Percentiles rank a stretch among this genome's conserved stretches.
Conservation (phyloP, 2,329 filamentous ascomycete genomes). For the Xylaria hypoxylon region DNA sequence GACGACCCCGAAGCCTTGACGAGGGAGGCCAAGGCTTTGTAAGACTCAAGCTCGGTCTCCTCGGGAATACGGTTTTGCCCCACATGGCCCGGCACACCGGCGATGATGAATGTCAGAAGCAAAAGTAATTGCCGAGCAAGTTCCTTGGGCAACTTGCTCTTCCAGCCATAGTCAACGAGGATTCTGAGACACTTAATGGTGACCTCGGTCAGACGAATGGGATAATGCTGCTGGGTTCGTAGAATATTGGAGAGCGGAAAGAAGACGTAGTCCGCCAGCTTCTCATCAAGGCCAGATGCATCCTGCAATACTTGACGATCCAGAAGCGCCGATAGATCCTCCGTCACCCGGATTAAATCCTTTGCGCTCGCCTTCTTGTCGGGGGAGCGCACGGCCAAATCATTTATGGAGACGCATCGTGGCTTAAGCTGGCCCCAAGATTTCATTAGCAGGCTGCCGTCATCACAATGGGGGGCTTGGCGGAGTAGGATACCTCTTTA, state of each 20-base stretch:
- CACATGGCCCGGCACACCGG: conserved; percentile 72
- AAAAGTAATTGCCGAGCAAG: conserved; percentile 88
- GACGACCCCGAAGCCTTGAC: conserved; percentile 69
- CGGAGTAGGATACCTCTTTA: conserved; percentile 45
- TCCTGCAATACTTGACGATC: conserved; percentile 58
- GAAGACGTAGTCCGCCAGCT: conserved; percentile 93
- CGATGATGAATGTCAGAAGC: conserved; percentile 83
- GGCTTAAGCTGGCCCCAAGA: conserved; percentile 66
- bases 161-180: conserved; percentile 84
- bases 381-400: conserved; percentile 63
- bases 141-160: conserved; percentile 73
- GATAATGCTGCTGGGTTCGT: conserved; percentile 77
- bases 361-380: conserved; percentile 57
- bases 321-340: conserved; percentile 61
- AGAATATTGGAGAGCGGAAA: conserved; percentile 92
- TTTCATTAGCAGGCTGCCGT: conserved; percentile 32
- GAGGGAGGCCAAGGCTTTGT: conserved; percentile 75
- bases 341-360: conserved; percentile 60
- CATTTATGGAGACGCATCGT: conserved; percentile 69
- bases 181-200: conserved; percentile 79
- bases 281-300: conserved; percentile 73
- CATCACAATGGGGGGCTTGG: conserved; percentile 11
- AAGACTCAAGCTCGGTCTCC: conserved; percentile 79
- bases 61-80: conserved; percentile 67
- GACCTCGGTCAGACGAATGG: conserved; percentile 78